Evolutionary conservation across 2,329 filamentous ascomycete species (phyloP), one percentile per base, ranked within the genome.

Genomic region (Uncinocarpus reesii): DNA sequence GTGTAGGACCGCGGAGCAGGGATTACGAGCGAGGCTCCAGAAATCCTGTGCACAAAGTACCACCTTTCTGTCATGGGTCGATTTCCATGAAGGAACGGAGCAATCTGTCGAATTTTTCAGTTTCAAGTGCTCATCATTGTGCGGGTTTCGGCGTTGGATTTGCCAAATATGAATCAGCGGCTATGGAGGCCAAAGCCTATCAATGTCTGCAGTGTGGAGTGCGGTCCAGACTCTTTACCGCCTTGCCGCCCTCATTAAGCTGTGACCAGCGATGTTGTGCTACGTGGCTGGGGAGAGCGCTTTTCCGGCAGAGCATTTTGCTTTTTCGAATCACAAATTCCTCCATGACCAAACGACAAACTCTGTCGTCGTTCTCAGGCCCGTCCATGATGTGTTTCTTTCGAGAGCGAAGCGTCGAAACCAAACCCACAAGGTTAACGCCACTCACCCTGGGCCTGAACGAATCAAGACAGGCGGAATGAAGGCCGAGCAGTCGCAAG

Each of bases 401-500:
- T 10, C 11, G 29, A 13, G 16, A 3, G 36, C 7, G 7, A 38
- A 38, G 23, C 6, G 16, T 7, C 35, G 35, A 37, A 35, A 38
- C 11, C 8, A 21, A 38, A 13, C 26, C 40, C 44, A 42, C 38
- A 24, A 42, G 51, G n/a, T 44, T 35, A 26, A 45, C 40, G 49
- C 42, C 51, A 37, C 36, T 40, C 4, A 40, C 49, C 31, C 37
- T 47, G 43, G 16, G 5, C 23, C 45, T 34, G 43, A 47, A 43
- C 40, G 40, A 47, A 49, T 50, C 49, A 50, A 38, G 31, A 7
- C 18, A n/a, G 43, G 41, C 21, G 41, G 20, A 26, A 6, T 20
- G 38, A 37, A 36, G 43, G 38, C 49, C 34, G 44, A 48, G 36
- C 42, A 47, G 45, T 52, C 47, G 42, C 42, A 48, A 21, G 38